phyloP scores from a whole-genome alignment of 495 filamentous ascomycete genomes.

The Penicillium fimorum region DNA sequence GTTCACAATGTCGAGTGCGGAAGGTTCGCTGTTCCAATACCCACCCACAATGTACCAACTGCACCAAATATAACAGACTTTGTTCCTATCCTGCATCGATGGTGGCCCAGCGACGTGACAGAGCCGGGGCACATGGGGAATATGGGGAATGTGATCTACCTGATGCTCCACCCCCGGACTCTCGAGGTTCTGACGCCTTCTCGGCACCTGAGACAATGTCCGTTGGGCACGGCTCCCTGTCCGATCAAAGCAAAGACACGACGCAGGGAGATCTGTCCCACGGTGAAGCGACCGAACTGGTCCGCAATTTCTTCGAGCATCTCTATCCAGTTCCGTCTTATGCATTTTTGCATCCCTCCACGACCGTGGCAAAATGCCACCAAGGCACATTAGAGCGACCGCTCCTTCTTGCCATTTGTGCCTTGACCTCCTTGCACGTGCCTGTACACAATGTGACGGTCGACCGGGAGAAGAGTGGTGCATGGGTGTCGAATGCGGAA shows the following conservation, averaged over 20 bases:
- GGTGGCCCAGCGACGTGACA: slow-evolving; percentile 6
- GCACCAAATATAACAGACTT: background rate
- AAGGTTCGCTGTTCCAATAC: slow-evolving; percentile 20
- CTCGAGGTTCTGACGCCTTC: background rate
- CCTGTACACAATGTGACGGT: background rate
- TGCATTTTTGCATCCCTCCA: slow-evolving; percentile 21
- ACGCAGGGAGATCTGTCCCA: slow-evolving; percentile 1
- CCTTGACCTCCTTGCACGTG: background rate
- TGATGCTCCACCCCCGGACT: background rate
- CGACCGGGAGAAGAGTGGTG: background rate
- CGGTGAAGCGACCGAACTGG: background rate
- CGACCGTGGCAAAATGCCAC: slow-evolving; percentile 7
- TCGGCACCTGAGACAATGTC: background rate
- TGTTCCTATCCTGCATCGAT: slow-evolving; percentile 1
- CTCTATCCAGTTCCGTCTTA: slow-evolving; percentile 21
- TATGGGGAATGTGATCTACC: background rate
- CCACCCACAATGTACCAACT: background rate
- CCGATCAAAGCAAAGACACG: background rate
- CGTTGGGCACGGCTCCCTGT: background rate
- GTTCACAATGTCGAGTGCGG: slow-evolving; percentile 16
- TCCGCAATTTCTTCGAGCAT: slow-evolving; percentile 11
- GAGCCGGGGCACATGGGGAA: background rate
- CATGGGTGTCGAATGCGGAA: slow-evolving; percentile 8
- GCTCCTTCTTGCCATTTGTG: slow-evolving; percentile 9
- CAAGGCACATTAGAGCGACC: slow-evolving; percentile 9